Evolutionary conservation across 805 yeast genomes (phyloP), one percentile per base, ranked within the genome.

Genomic region (Candida fluviatilis): DNA sequence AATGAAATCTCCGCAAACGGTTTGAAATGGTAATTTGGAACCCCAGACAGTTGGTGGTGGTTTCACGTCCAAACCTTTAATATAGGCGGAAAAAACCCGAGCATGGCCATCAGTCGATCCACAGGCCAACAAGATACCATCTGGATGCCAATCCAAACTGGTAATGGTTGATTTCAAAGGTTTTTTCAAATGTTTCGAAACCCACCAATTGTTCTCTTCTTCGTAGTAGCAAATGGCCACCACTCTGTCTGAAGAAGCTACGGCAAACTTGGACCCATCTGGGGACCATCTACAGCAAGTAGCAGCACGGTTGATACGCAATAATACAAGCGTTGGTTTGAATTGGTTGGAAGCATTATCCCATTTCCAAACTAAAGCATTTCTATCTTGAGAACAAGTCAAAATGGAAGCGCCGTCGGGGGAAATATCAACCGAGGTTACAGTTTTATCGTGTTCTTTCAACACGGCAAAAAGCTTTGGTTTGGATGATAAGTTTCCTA

Each of bases 161-260:
- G 90, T 73, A 49, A 90, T 75, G 23, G 97, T 88, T 8, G 96
- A 84, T 59, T 83, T 82, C 52, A 93, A 71, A n/a, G 97, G 96
- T 63, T 86, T 88, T 70, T 90, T 90, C 64, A 93, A 84, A 66
- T 91, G 99, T 64, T 91, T 91, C 11, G 98, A 87, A 36, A 93
- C 90, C 99, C 99, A 93, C 99, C 99, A 93, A 60, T 93, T 96
- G 60, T 91, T 93, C 53, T 89, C 96, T 45, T 74, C 84, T 65
- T 93, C 99, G 59, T 84, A 93, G 66, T 90, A 93, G 69, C 99
- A 93, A 35, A 93, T 85, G 7, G 98, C 96, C 62, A 93, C 82
- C 46, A 85, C 84, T 43, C 98, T 73, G 32, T 96, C 97, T 34
- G 96, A 88, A 2, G 96, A 85, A 1, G 97, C 99, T 34, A 91